Percentiles rank a stretch among this genome's conserved stretches.
These are phyloP conservation scores for Globisporangium yorkense DNA, from an alignment of 352 stramenopile genomes.

Conservation along the genomic window DNA sequence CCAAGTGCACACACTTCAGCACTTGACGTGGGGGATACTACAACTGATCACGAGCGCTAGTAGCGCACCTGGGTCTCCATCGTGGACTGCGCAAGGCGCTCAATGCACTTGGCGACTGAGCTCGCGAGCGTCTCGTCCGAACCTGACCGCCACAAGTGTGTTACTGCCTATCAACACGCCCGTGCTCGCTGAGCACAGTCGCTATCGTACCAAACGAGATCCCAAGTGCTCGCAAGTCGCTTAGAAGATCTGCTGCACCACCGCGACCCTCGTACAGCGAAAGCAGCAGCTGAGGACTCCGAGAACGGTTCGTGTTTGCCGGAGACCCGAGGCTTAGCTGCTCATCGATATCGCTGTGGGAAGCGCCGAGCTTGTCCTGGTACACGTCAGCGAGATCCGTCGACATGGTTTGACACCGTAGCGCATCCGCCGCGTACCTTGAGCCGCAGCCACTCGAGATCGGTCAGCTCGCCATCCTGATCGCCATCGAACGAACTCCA, in stretches of 20 bases:
- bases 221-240: constrained; percentile 31
- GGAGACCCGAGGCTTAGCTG: constrained; percentile 7
- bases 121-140: constrained; percentile 14
- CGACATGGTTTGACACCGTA: background rate
- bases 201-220: constrained; percentile 34
- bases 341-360: constrained; percentile 21
- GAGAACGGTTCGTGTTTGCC: background rate
- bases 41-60: background rate
- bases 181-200: background rate
- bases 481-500: constrained; percentile 30
- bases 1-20: background rate
- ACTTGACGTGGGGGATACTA: background rate
- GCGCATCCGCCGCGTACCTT: constrained; percentile 22
- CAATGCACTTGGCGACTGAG: constrained; percentile 19
- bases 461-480: constrained; percentile 20
- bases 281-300: constrained; percentile 13
- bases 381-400: background rate
- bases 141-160: constrained; percentile 5
- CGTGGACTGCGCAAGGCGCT: constrained; percentile 17
- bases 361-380: constrained; percentile 21
- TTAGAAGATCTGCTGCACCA: constrained; percentile 17
- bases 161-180: background rate
- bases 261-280: constrained; percentile 24
- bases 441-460: constrained; percentile 24
- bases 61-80: constrained; percentile 18